Base-by-base conservation (phyloP, 1,139 yeast genomes). In the Saccharomycopsis hybrid region DNA sequence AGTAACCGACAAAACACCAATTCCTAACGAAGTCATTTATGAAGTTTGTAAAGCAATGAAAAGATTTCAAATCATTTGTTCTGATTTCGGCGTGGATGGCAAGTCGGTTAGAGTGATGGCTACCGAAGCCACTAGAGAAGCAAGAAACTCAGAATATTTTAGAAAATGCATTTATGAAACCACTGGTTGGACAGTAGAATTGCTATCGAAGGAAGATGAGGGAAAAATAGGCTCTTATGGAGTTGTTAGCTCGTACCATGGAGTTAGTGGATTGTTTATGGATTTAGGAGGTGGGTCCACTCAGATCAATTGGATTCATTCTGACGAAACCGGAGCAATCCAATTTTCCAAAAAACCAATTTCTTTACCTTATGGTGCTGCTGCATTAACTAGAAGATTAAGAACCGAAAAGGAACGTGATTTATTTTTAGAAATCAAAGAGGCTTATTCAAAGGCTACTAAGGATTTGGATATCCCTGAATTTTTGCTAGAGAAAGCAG, bases 231-330 rank as follows among this genome's bases (percentile, higher is more conserved):
- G 83, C 8, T 78, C 83, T 0, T 78, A 76, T 57, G 87, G 88
- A 29, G 85, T 82, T 8, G 82, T 84, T 0, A 78, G 86, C 0
- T 78, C 85, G 0, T 80, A 80, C 60, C 74, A 77, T 59, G 73
- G 75, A 32, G 74, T 80, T 1, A 73, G 77, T 28, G 88, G 88
- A 1, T 62, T 82, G 25, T 80, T 78, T 58, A 72, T 82, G 73
- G 87, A 82, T 58, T 66, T 82, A 43, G 85, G 86, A 4, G 85
- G 85, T 35, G 85, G 85, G 0, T 73, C 80, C 8, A 72, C 79
- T 0, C 85, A 80, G 56, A 58, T 82, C 30, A 78, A 84, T 41
- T 82, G 88, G 86, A 76, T 81, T 30, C 68, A 71, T 50, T 74
- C 80, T 45, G 64, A 66, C 32, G 68, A 71, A 49, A 35, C 45